Conservation (phyloP, 106 monocot genomes). For the Ottelia alismoides region DNA sequence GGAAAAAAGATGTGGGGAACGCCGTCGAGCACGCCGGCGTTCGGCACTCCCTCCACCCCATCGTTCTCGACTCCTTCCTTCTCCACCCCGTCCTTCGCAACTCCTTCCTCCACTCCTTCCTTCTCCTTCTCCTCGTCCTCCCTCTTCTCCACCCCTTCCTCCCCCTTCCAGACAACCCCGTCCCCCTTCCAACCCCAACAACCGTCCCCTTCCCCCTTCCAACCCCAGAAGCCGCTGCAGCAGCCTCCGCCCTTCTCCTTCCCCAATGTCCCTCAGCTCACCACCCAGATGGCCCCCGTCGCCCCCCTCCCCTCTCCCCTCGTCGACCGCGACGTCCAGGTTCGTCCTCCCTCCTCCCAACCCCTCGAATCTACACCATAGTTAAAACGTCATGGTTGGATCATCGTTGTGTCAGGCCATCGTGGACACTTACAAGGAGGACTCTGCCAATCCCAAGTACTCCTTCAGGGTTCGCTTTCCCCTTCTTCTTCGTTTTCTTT, state of each 20-base stretch:
- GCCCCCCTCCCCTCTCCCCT: conserved; percentile 57
- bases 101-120: conserved; percentile 21
- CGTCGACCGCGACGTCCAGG: conserved; percentile 77
- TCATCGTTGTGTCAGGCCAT: conserved; percentile 56
- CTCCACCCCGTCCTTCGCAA: conserved; percentile 18
- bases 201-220: no score
- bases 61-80: conserved; percentile 7
- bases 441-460: conserved; percentile 78
- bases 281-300: conserved; percentile 93
- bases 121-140: no score
- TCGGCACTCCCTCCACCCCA: conserved; percentile 21
- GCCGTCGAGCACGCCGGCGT: conserved; percentile 11
- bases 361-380: no score
- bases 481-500: no score
- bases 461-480: conserved; percentile 68
- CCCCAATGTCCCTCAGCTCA: conserved; percentile 40
- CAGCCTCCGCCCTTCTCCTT: conserved; percentile 6
- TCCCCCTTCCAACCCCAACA: no score
- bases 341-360: conserved; percentile 4
- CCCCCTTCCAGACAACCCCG: no score
- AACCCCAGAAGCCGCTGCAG: conserved; percentile 19
- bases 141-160: no score
- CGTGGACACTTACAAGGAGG: conserved; percentile 83
- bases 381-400: no score
- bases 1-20: conserved; percentile 3